Base-by-base conservation (phyloP, 169 alveolate species). In the Blepharisma undulans region DNA sequence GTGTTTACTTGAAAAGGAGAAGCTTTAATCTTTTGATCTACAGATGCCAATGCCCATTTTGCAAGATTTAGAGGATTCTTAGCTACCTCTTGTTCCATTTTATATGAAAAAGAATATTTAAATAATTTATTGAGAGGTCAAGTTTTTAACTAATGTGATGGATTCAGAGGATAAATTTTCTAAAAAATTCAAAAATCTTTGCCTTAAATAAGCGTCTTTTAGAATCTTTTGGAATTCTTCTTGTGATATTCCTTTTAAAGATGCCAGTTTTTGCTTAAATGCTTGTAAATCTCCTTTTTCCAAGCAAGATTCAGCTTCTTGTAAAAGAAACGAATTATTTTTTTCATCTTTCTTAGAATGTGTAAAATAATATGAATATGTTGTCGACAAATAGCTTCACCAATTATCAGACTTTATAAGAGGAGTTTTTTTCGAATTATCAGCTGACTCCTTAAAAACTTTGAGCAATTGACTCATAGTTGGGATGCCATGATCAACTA, bases 1-100 rank as follows among this genome's bases (percentile, higher is more conserved):
- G 89, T 27, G 34, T 22, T 22, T 32, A 36, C 29, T 25, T 78
- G 86, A 29, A 72, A 72, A 78, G 29, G 29, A 27, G 86, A 25
- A 78, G 86, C 34, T 32, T 32, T 27, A 21, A 78, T 29, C 25
- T 34, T 25, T 21, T 27, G 61, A 0, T 82, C 76, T 21, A 82
- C 89, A 21, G 78, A 48, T 59, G 22, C 30, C n/a, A 22, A 14
- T 10, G 89, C 89, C 89, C 89, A 82, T 22, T 60, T 48, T 16
- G 77, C 76, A 21, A 82, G 77, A n/a, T 48, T 33, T 22, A 82
- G 34, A 82, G 89, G 77, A 36, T 48, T 48, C 66, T 48, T 48
- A 48, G 66, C 66, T 48, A 48, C 66, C 66, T 48, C 66, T 48
- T 48, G 66, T 48, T 48, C 66, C 66, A 48, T 48, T n/a, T 48